Evolutionary conservation across 768 basidiomycete genomes (phyloP), one percentile per base, ranked within the genome.

Genomic region (Trametes cinnabarina): DNA sequence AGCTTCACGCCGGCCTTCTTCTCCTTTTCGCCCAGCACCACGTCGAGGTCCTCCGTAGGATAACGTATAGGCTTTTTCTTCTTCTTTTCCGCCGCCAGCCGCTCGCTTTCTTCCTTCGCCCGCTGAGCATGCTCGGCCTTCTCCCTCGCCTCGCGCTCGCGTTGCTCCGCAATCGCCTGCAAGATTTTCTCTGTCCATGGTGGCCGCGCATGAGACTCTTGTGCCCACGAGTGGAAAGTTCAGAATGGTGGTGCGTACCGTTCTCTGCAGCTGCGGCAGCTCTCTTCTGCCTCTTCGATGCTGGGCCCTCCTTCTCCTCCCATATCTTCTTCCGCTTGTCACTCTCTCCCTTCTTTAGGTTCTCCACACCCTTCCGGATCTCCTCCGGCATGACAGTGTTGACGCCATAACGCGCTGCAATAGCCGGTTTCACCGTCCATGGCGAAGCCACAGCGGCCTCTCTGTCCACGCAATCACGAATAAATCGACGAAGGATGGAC

Each of bases 401-500:
- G 28, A 99, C 87, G 11, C 90, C 90, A 73, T 94, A 97, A 52
- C 86, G 83, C 57, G 82, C 81, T 1, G 94, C 95, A 55, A 98
- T 89, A 6, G 79, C 74, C 1, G 83, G 83, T 71, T 98, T 98
- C 28, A 98, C 94, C 2, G 86, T 88, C 97, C 97, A 99, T 6
- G 97, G 96, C 1, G 93, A 92, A 8, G 93, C 94, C 25, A 96
- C 88, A 9, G 92, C 89, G 15, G 93, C 81, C 63, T 96, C 94
- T 32, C 97, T 86, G 66, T 92, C 89, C 2, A 99, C 90, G 66
- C 94, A 96, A 68, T 98, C 97, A 61, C 92, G 87, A 57, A 99
- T 91, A 74, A 96, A 98, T 15, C 94, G 88, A 63, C 94, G 92
- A 26, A 99, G 83, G 65, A 98, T 96, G 17, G 94, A 94, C 73